Percentiles rank a stretch among this genome's conserved stretches.
Conservation (phyloP, 192 early-diverging fungal species). For the Endogone sp. region DNA sequence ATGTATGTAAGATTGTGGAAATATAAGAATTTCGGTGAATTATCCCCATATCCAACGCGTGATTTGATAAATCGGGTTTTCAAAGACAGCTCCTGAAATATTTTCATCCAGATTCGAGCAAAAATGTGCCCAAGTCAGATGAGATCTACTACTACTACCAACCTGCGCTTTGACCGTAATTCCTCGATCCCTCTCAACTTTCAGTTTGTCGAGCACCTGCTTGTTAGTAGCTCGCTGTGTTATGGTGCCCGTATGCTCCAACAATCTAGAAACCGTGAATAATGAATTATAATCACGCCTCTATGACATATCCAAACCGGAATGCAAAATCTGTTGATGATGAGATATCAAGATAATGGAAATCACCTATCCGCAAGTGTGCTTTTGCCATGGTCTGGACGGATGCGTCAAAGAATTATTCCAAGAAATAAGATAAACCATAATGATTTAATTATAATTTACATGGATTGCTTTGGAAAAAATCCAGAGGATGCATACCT, state of each 20-base stretch:
- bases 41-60: too few relatives aligned
- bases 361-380: constrained; percentile 81
- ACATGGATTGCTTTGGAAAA: neutral
- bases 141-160: constrained; percentile 4
- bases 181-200: constrained; percentile 92
- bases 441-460: neutral
- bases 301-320: too few relatives aligned
- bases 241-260: constrained; percentile 91
- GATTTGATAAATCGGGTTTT: too few relatives aligned
- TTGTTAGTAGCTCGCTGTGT: constrained; percentile 64
- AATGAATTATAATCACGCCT: too few relatives aligned
- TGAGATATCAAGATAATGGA: neutral
- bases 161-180: constrained; percentile 98
- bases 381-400: constrained; percentile 80
- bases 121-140: neutral
- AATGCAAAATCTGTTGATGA: too few relatives aligned
- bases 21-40: too few relatives aligned
- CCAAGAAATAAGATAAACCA: neutral
- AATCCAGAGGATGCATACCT: constrained; percentile 29
- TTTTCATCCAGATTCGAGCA: too few relatives aligned
- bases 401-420: neutral
- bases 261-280: constrained; percentile 53
- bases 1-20: too few relatives aligned
- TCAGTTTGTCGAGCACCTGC: constrained; percentile 94
- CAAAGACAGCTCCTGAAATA: too few relatives aligned